Base-by-base conservation (phyloP, 2,329 filamentous ascomycete genomes). In the Immersiporthe knoxdaviesiana region DNA sequence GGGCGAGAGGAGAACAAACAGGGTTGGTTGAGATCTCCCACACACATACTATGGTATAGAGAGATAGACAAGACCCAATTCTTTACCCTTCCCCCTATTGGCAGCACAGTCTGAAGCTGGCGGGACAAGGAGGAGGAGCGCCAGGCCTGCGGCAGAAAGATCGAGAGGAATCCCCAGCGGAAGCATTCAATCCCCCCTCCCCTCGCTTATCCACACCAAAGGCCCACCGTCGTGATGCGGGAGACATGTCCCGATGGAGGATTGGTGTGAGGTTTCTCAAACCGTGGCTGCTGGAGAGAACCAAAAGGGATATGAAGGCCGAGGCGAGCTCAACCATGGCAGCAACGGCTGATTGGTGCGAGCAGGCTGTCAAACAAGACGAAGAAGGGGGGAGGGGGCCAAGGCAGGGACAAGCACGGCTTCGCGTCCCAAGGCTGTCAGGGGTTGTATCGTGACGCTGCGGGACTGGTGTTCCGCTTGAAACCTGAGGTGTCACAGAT, bases 401-500 rank as follows among this genome's bases (percentile, higher is more conserved):
- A 37, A 52, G 59, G 39, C 50, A 50, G 63, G 58, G 56, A 35
- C 58, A 50, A 52, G 68, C 47, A 58, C 54, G 63, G 68, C 59
- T 54, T 61, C 56, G 37, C 24, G 30, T 60, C 61, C 65, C 68
- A 68, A 69, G 66, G 71, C 72, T 70, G 63, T 63, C 66, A 63
- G 59, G 69, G 67, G 65, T 73, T 76, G 75, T 74, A 72, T 74
- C 74, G 73, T 71, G 44, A 74, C 77, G 75, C 71, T 67, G 74
- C 71, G 74, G 60, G 62, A 62, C 44, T 67, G 72, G 72, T 75
- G 82, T 84, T 81, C 83, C 79, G 80, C 75, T 72, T 82, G 83
- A 84, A 84, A 84, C 82, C 74, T 74, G 76, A 78, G 74, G 75
- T 75, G 83, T 85, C 78, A 78, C 80, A 83, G 76, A 39, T 75